Conservation (phyloP, 73 alveolate genomes). For the Vitrella brassicaformis region DNA sequence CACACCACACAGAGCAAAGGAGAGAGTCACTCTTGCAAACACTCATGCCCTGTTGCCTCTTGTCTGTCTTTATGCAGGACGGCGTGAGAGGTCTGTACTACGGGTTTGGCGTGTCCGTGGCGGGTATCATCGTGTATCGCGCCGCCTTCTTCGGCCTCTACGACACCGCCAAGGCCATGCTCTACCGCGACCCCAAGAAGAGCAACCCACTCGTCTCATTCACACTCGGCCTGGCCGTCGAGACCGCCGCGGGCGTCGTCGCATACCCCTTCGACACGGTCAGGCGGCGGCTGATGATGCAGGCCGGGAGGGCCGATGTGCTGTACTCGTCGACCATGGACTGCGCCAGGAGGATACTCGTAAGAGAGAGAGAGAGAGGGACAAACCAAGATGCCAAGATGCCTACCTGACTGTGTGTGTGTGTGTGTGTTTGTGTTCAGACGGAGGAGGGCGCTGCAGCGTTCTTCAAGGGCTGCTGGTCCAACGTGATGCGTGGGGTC, state of each 20-base stretch:
- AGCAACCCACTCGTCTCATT: constrained; percentile 50
- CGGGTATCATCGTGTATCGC: constrained; percentile 75
- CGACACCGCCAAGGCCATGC: constrained; percentile 70
- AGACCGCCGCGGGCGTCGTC: constrained; percentile 61
- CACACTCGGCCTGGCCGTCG: constrained; percentile 61
- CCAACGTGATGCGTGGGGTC: constrained; percentile 67
- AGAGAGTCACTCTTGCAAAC: not conserved
- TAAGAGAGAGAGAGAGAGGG: not conserved
- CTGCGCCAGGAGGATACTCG: constrained; percentile 51
- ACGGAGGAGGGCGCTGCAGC: constrained; percentile 62
- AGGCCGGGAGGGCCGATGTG: constrained; percentile 62
- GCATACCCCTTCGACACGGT: constrained; percentile 78
- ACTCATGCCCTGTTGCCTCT: not conserved
- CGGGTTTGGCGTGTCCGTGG: constrained; percentile 83
- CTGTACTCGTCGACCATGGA: constrained; percentile 51
- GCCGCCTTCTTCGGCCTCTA: constrained; percentile 81
- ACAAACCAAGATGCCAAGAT: not conserved
- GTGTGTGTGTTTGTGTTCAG: not conserved
- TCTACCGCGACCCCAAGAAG: constrained; percentile 44
- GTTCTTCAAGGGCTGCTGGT: constrained; percentile 68
- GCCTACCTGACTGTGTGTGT: not conserved
- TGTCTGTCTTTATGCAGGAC: constrained; percentile 24
- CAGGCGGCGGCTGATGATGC: constrained; percentile 80
- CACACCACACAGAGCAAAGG: not conserved
- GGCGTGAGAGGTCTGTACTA: constrained; percentile 77